Base-by-base conservation (phyloP, 306 rosid genomes). In the Carpinus fangiana region DNA sequence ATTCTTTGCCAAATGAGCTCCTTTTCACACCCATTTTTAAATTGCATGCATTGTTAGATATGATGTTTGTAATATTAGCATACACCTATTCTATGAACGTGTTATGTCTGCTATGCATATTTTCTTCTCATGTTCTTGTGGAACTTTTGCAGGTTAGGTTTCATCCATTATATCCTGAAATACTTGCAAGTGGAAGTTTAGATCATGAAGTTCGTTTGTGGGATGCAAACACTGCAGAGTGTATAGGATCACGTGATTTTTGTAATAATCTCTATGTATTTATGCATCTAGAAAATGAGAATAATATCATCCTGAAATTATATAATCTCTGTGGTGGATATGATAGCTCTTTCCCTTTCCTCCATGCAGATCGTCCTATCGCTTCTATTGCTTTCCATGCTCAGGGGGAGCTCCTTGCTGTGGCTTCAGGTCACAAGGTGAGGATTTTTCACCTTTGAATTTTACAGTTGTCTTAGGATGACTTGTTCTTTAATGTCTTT, bases 101-200 rank as follows among this genome's bases (percentile, higher is more conserved):
- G 45, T 17, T 16, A 82, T 57, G 71, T 52, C 51, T 59, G n/a
- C 52, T 51, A 45, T 7, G 38, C 69, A 6, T 53, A 62, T 43
- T 54, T 20, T 56, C 67, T 66, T 82, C 69, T 73, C 68, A 82
- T 34, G 50, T 68, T n/a, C 57, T 73, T 77, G 77, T 69, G 83
- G 51, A 82, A 73, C 60, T 46, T 59, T 80, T 86, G 76, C 96
- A 93, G 99, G 99, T 96, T 80, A 93, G 99, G 88, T 96, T 96
- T 84, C 99, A 96, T 88, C 99, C 98, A 2, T 74, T 91, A 82
- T 73, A 82, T 70, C 94, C 99, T 7, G 86, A 91, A 74, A 89
- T 96, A 80, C 92, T 96, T 85, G 98, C 98, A n/a, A 96, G 98
- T 83, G 99, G 99, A 81, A 96, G 99, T 80, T 90, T 96, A 92